Evolutionary conservation across 2,329 filamentous ascomycete species (phyloP), one percentile per base, ranked within the genome.

Genomic region (Colletotrichum aenigma): DNA sequence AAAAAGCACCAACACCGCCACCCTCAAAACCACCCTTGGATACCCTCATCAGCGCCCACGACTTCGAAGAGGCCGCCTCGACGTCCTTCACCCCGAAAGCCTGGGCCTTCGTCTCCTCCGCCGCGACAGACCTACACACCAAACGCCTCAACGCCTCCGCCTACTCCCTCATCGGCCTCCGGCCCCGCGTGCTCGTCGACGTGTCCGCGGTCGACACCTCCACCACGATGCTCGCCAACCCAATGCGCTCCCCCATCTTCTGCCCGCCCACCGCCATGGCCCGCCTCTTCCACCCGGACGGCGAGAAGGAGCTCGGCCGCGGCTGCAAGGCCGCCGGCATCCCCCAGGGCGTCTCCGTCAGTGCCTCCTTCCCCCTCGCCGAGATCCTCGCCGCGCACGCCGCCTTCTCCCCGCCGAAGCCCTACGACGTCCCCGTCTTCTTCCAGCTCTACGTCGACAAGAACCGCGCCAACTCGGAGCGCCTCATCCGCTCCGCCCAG

Each of bases 21-120:
- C 15, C 75, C 6, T 12, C 58, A 9, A 89, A 88, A 71, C 88
- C 89, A 4, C 87, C 89, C 4, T 83, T 92, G 15, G 83, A 88
- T n/a, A 88, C 86, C 13, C 80, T 93, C 28, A 90, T 93, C 80
- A 92, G 87, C 78, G 75, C 89, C 8, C 86, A 92, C 76, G 92
- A 94, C 83, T 94, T 94, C 79, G 88, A 91, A 67, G 74, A 84
- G 13, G 90, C 89, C 0, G 92, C 92, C 6, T 87, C 88, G 18
- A 84, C 85, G 30, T 89, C 88, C 7, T 86, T 93, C 64, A 87
- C 87, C 10, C 87, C 89, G 26, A 94, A 94, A 79, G 90, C 92
- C n/a, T 94, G 91, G 91, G 93, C 92, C 1, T 94, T 94, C 79
- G 90, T 92, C 80, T 93, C 91, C 24, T 93, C 91, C 10, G 93